A percentile compares a stretch with the other conserved stretches of the same genome.
phyloP scores from a whole-genome alignment of 176 grass and related monocot genomes.

The Puya raimondii region DNA sequence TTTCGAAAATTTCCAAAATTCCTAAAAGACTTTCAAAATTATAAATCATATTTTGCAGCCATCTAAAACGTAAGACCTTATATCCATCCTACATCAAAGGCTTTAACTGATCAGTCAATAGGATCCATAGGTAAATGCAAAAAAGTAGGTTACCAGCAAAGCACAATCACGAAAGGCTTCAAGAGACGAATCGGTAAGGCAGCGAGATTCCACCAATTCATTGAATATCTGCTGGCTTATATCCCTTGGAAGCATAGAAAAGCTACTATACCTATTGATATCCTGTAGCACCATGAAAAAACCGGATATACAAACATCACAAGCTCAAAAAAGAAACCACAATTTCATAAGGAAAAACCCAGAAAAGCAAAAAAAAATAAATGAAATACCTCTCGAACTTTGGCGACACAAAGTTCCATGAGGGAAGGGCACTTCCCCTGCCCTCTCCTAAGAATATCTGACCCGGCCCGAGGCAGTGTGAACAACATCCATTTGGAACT shows the following conservation, averaged over 20 bases:
- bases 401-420: slow-evolving; percentile 77
- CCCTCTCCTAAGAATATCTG: slow-evolving; percentile 18
- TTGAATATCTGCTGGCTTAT: slow-evolving; percentile 97
- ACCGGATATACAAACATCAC: slow-evolving; percentile 8
- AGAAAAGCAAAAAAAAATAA: not conserved
- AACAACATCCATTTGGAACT: slow-evolving; percentile 81
- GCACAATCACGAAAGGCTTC: slow-evolving; percentile 72
- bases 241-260: slow-evolving; percentile 81
- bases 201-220: slow-evolving; percentile 52
- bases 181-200: slow-evolving; percentile 51
- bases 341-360: slow-evolving; percentile 5
- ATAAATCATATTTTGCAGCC: too few species aligned
- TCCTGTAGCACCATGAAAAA: slow-evolving; percentile 48
- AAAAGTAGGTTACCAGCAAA: slow-evolving; percentile 53
- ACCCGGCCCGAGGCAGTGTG: slow-evolving; percentile 47
- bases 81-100: too few species aligned
- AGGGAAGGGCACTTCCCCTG: slow-evolving; percentile 51
- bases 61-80: too few species aligned
- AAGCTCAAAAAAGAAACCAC: not conserved
- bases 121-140: not conserved
- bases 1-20: too few species aligned
- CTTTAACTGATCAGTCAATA: too few species aligned
- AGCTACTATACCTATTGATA: slow-evolving; percentile 63
- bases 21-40: too few species aligned
- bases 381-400: slow-evolving; percentile 56